Evolutionary conservation across 768 basidiomycete species (phyloP).

Genomic region (Tubosaeta sp.): DNA sequence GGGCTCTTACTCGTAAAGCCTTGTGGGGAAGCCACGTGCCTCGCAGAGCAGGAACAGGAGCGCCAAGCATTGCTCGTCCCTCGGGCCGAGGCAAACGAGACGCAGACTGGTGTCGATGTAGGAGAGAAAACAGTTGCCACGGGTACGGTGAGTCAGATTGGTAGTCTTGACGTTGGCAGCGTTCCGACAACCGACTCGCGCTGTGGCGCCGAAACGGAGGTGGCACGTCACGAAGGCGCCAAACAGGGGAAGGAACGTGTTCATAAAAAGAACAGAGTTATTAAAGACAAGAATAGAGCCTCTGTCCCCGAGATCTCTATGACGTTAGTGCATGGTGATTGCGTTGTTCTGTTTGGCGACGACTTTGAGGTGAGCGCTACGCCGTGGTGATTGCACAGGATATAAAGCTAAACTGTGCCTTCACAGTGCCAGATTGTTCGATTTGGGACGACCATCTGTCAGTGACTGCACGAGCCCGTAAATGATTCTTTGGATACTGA

Average conservation of each 20-base stretch:
- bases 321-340: constrained; percentile 39
- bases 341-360: constrained; percentile 34
- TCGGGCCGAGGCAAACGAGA: background rate
- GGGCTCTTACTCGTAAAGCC: constrained; percentile 2
- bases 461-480: constrained; percentile 17
- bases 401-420: constrained; percentile 3
- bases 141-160: constrained; percentile 6
- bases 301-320: constrained; percentile 21
- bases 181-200: background rate
- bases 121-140: background rate
- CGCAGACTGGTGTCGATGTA: background rate
- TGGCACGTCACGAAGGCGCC: background rate
- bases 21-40: background rate
- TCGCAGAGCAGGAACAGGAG: background rate
- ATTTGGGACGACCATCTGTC: constrained; percentile 29
- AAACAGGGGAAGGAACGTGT: background rate
- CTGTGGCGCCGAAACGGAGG: background rate
- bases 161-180: background rate
- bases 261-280: constrained; percentile 17
- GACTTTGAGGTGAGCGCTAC: constrained; percentile 38
- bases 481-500: constrained; percentile 4
- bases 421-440: constrained; percentile 27
- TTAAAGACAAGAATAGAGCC: constrained; percentile 16
- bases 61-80: background rate
- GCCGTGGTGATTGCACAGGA: background rate